phyloP scores from a whole-genome alignment of 768 basidiomycete species.

The Phallus indusiatus region DNA sequence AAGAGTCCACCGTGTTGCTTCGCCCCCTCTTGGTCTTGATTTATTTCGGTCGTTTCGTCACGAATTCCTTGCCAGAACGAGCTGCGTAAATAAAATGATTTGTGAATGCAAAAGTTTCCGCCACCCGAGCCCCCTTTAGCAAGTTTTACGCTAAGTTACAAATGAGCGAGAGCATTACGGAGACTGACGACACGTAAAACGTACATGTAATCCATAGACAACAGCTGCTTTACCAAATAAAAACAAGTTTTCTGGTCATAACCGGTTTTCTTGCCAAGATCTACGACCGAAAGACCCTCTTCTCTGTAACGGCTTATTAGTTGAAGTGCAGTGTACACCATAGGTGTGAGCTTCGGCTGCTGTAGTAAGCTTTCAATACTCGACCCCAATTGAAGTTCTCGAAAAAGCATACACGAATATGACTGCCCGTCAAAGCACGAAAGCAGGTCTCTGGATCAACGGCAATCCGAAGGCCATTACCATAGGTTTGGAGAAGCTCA shows the following conservation, averaged over 20 bases:
- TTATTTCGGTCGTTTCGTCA: conserved; percentile 42
- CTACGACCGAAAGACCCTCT: conserved; percentile 66
- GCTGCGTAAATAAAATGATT: conserved; percentile 71
- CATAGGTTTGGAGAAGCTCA: conserved; percentile 47
- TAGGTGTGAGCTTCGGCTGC: conserved; percentile 73
- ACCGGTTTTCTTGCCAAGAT: conserved; percentile 64
- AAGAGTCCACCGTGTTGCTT: conserved; percentile 36
- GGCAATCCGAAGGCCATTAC: conserved; percentile 59
- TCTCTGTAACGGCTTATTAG: conserved; percentile 76
- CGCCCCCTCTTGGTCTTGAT: conserved; percentile 25
- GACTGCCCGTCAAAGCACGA: conserved; percentile 75
- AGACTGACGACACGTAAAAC: conserved; percentile 15
- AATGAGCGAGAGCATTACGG: conserved; percentile 14
- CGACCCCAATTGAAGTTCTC: not conserved
- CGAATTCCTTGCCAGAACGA: conserved; percentile 69
- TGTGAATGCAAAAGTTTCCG: conserved; percentile 66
- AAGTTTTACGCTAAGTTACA: conserved; percentile 55
- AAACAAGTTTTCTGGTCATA: conserved; percentile 89
- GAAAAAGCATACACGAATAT: conserved; percentile 53
- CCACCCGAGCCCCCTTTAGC: conserved; percentile 66
- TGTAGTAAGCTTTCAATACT: conserved; percentile 20
- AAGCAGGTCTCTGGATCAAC: conserved; percentile 68
- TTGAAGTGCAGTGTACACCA: conserved; percentile 80
- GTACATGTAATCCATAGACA: conserved; percentile 66
- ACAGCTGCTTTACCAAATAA: conserved; percentile 71